phyloP scores from a whole-genome alignment of 192 early-diverging fungal genomes.

The Coemansia sp. region DNA sequence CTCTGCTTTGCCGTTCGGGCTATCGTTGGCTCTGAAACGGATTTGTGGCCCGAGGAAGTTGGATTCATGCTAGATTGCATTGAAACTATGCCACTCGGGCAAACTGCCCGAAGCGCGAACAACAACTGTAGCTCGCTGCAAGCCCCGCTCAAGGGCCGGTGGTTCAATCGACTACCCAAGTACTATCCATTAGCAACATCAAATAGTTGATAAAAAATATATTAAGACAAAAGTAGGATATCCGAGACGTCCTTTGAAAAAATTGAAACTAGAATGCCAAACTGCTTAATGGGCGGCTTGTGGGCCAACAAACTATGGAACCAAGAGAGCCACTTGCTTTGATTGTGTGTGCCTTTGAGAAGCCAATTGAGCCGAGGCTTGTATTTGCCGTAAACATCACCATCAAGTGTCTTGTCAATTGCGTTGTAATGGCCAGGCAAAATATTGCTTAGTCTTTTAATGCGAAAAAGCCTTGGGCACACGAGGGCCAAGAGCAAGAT shows the following conservation, averaged over 20 bases:
- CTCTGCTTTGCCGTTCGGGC: slow-evolving; percentile 25
- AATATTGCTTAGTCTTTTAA: not conserved
- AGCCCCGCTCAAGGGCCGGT: slow-evolving; percentile 6
- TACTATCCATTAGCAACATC: slow-evolving; percentile 12
- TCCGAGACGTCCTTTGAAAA: too few species aligned
- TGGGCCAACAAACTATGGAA: not conserved
- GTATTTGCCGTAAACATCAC: not conserved
- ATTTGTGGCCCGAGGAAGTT: slow-evolving; percentile 41
- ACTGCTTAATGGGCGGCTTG: not conserved
- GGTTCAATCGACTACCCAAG: slow-evolving; percentile 44
- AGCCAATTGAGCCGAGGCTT: not conserved
- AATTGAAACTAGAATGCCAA: not conserved
- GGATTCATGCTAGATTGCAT: slow-evolving; percentile 38
- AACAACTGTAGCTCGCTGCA: not conserved
- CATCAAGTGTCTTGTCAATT: not conserved
- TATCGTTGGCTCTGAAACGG: slow-evolving; percentile 43
- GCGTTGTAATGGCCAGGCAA: not conserved
- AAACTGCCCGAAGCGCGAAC: not conserved
- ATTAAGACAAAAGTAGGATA: not conserved
- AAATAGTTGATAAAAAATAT: not conserved
- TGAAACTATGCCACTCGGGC: slow-evolving; percentile 19
- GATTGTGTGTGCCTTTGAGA: not conserved
- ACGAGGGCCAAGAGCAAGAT: not conserved
- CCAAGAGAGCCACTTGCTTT: too few species aligned
- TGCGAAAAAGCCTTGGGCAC: not conserved